Percentiles rank a stretch among this genome's conserved stretches.
These are phyloP conservation scores for Erythrophleum fordii DNA, from an alignment of 306 rosid species.

Conservation along the genomic window DNA sequence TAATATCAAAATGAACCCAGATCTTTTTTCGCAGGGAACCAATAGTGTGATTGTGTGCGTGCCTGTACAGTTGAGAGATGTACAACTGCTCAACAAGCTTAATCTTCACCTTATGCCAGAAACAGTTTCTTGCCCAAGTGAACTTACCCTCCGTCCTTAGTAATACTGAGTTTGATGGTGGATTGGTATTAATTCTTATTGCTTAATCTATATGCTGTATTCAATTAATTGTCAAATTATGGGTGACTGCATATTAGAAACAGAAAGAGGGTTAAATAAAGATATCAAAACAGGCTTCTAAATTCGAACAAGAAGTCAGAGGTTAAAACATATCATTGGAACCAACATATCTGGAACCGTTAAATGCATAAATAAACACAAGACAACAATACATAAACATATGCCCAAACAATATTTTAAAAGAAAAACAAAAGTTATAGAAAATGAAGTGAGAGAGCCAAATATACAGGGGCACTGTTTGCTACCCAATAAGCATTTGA, in stretches of 20 bases:
- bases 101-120: background rate
- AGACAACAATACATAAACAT: background rate
- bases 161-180: background rate
- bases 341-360: background rate
- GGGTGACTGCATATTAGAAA: background rate
- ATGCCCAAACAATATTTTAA: background rate
- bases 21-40: background rate
- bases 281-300: constrained; percentile 3
- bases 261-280: background rate
- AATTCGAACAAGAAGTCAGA: constrained; percentile 10
- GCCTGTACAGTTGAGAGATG: constrained; percentile 16
- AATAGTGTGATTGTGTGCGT: background rate
- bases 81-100: constrained; percentile 6
- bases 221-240: background rate
- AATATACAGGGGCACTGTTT: background rate
- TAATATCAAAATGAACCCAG: background rate
- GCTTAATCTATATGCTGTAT: background rate
- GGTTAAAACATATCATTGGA: constrained; percentile 1
- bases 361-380: background rate
- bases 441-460: background rate
- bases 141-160: background rate
- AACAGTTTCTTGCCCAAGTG: background rate
- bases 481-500: background rate
- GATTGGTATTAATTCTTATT: background rate
- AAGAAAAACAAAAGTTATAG: background rate